Base-by-base conservation (phyloP, 257 asterid species). In the Sherardia arvensis region DNA sequence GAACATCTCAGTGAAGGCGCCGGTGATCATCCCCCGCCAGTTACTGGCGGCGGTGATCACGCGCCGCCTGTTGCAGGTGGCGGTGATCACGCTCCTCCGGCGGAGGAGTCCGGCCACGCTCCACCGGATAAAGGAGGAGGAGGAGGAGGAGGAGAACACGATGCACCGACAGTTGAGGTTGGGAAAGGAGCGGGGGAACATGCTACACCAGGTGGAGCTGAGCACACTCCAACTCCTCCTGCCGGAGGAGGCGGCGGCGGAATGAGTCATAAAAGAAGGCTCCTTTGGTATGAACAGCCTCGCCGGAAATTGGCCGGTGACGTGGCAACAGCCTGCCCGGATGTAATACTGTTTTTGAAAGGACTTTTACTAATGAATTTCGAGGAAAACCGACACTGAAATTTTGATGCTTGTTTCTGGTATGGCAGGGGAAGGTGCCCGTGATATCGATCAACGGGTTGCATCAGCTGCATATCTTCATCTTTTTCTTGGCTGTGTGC, bases 401-500 rank as follows among this genome's bases (percentile, higher is more conserved):
- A 51, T 58, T 60, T 18, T 25, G n/a, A 25, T 22, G 29, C 47
- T 23, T 59, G 51, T 9, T 66, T 36, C 63, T 73, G 62, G 40
- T 68, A 86, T 74, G 62, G 28, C 68, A 88, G 96, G 96, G 92
- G 4, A 27, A 51, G 27, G 86, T 84, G 54, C 87, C 96, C 14
- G 73, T 88, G 58, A 86, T 88, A 77, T 82, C 95, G 30, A 55
- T 71, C 54, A 67, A 79, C 64, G 96, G 90, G 55, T 84, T 85
- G 40, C 96, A 88, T 79, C 91, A 88, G 71, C 84, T 88, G 48
- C 96, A 88, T 70, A 86, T 88, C 76, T 86, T 88, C 84, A 88
- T 88, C 65, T 88, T 88, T 84, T 88, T 88, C 75, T 79, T 88
- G 74, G 95, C 95, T 29, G 82, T 88, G 17, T 79, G 84, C 62